A percentile compares a stretch with the other conserved stretches of the same genome.
Evolutionary conservation across 148 eudicot species (phyloP).

Genomic region (Chenopodium album): DNA sequence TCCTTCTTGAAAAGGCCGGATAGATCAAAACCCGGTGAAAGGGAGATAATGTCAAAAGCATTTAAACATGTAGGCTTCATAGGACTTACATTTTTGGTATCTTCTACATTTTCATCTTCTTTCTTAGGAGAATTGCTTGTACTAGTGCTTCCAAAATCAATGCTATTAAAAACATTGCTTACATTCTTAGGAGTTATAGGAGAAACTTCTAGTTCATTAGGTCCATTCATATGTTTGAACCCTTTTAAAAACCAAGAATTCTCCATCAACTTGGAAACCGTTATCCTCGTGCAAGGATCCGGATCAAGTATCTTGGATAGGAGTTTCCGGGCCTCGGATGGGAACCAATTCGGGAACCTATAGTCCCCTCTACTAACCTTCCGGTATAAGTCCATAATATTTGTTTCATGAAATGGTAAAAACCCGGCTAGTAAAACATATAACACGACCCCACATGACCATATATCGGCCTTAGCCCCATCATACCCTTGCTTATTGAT

Average conservation of each 20-base stretch:
- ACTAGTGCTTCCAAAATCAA: slow-evolving; percentile 9
- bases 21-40: slow-evolving; percentile 60
- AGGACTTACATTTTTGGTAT: neutral
- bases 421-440: slow-evolving; percentile 73
- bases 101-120: slow-evolving; percentile 1
- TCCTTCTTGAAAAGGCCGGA: slow-evolving; percentile 53
- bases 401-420: slow-evolving; percentile 60
- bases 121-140: slow-evolving; percentile 12
- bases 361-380: slow-evolving; percentile 65
- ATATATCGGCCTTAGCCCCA: slow-evolving; percentile 76
- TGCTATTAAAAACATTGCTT: slow-evolving; percentile 29
- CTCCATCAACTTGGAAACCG: slow-evolving; percentile 48
- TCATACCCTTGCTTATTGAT: slow-evolving; percentile 65
- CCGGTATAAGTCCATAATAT: slow-evolving; percentile 66
- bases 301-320: slow-evolving; percentile 60
- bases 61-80: slow-evolving; percentile 54
- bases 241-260: slow-evolving; percentile 67
- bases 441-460: slow-evolving; percentile 81
- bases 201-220: slow-evolving; percentile 1
- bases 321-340: slow-evolving; percentile 60
- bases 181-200: slow-evolving; percentile 51
- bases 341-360: slow-evolving; percentile 67
- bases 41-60: slow-evolving; percentile 75
- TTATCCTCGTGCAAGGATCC: slow-evolving; percentile 49
- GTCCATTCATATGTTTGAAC: slow-evolving; percentile 26